Evolutionary conservation across 495 filamentous ascomycete genomes (phyloP).

Genomic region (Geoglossum glabrum): DNA sequence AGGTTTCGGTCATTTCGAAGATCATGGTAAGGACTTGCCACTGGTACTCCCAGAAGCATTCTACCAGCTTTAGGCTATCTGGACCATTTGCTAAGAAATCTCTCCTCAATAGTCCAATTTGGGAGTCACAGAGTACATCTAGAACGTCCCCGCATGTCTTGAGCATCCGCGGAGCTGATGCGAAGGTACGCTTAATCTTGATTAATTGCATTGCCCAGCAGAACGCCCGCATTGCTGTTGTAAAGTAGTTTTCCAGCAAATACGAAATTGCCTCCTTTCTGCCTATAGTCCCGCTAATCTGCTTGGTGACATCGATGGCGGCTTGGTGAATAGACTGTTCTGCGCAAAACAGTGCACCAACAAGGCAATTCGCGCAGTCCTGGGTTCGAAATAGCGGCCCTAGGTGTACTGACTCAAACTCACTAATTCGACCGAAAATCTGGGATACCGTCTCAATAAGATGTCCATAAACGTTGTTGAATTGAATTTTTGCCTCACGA

Average conservation of each 20-base stretch:
- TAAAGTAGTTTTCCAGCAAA: constrained; percentile 42
- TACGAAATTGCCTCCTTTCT: constrained; percentile 56
- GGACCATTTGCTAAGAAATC: constrained; percentile 25
- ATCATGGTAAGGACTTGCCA: constrained; percentile 64
- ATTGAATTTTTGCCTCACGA: constrained; percentile 36
- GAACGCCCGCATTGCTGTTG: constrained; percentile 36
- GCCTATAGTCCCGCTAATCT: constrained; percentile 45
- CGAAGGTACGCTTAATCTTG: constrained; percentile 36
- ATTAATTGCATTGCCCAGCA: constrained; percentile 40
- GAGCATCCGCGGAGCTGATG: constrained; percentile 46
- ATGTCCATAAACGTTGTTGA: constrained; percentile 52
- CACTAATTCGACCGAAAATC: constrained; percentile 54
- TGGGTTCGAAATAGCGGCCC: constrained; percentile 40
- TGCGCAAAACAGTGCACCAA: constrained; percentile 48
- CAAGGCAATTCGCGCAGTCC: constrained; percentile 41
- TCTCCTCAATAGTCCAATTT: constrained; percentile 55
- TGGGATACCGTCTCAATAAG: constrained; percentile 47
- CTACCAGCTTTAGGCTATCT: constrained; percentile 40
- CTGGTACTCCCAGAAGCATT: constrained; percentile 59
- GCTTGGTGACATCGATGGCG: constrained; percentile 60
- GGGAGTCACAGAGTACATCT: constrained; percentile 60
- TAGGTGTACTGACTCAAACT: constrained; percentile 46
- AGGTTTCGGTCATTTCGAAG: constrained; percentile 64
- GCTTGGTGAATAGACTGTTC: constrained; percentile 52
- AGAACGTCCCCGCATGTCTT: constrained; percentile 58